Evolutionary conservation across 2,329 filamentous ascomycete species (phyloP).

Genomic region (Tolypocladium ovalisporum): DNA sequence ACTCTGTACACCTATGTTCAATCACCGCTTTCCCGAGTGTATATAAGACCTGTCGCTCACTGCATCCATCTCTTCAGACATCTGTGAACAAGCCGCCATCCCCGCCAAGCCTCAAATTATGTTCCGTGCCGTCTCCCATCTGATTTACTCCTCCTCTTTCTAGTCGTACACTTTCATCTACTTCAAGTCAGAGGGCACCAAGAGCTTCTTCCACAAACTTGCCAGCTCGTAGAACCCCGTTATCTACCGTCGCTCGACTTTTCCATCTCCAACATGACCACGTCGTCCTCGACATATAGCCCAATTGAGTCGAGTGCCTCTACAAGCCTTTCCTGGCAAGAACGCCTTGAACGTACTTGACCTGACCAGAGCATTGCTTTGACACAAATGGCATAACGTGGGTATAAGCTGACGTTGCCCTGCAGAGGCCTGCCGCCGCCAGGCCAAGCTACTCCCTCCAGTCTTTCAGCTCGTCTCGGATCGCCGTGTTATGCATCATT

Average conservation of each 20-base stretch:
- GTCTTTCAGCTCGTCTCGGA: conserved; percentile 65
- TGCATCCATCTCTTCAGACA: conserved; percentile 1
- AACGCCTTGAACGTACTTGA: conserved; percentile 40
- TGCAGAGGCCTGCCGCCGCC: conserved; percentile 48
- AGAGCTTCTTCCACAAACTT: not conserved
- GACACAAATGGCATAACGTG: conserved; percentile 4
- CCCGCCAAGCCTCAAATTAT: conserved; percentile 2
- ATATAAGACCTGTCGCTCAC: conserved; percentile 6
- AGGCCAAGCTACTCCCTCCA: conserved; percentile 40
- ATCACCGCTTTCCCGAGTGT: not conserved
- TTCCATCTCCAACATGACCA: conserved; percentile 14
- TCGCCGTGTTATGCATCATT: conserved; percentile 49
- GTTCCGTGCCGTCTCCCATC: conserved; percentile 2
- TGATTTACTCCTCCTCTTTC: not conserved
- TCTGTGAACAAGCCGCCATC: conserved; percentile 4
- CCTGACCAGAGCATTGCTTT: not conserved
- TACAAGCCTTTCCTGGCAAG: conserved; percentile 35
- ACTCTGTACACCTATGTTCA: not conserved
- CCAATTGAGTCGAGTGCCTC: conserved; percentile 10
- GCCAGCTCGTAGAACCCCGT: not conserved
- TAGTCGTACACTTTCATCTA: not conserved
- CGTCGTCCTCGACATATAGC: conserved; percentile 15
- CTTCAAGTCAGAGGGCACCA: not conserved
- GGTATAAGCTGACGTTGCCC: not conserved
- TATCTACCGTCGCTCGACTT: not conserved